Conservation (phyloP, 163 green algal species). For the Prototheca stagnorum region DNA sequence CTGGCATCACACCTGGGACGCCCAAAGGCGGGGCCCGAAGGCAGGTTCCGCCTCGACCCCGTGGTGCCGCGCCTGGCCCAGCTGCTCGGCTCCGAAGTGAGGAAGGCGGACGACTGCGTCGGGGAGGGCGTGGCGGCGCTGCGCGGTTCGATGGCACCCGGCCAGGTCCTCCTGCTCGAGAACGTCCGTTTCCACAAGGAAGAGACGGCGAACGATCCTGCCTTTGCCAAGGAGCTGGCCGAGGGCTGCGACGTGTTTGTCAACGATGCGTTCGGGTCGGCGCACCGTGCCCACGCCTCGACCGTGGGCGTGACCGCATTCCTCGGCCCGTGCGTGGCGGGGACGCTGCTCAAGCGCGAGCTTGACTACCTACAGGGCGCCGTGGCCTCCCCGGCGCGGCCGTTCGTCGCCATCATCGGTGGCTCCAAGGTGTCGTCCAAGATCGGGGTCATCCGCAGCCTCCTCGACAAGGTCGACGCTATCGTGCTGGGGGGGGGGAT, state of each 20-base stretch:
- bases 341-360: slow-evolving; percentile 91
- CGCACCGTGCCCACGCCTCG: slow-evolving; percentile 89
- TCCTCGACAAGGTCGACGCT: slow-evolving; percentile 84
- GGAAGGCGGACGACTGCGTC: slow-evolving; percentile 89
- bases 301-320: slow-evolving; percentile 93
- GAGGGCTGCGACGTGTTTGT: slow-evolving; percentile 81
- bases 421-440: slow-evolving; percentile 92
- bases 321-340: slow-evolving; percentile 60
- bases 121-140: slow-evolving; percentile 52
- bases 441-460: slow-evolving; percentile 92
- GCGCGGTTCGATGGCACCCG: slow-evolving; percentile 51
- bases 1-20: slow-evolving; percentile 88
- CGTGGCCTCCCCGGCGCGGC: slow-evolving; percentile 64
- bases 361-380: slow-evolving; percentile 91
- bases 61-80: slow-evolving; percentile 59
- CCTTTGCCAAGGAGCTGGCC: slow-evolving; percentile 72
- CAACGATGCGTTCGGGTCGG: slow-evolving; percentile 95
- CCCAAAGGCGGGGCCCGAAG: slow-evolving; percentile 89
- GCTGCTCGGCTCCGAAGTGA: slow-evolving; percentile 59
- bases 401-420: slow-evolving; percentile 83
- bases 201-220: slow-evolving; percentile 88
- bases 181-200: slow-evolving; percentile 98
- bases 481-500: slow-evolving; percentile 89
- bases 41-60: slow-evolving; percentile 90
- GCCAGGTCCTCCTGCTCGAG: slow-evolving; percentile 80